Evolutionary conservation across 306 rosid genomes (phyloP), one percentile per base, ranked within the genome.

Genomic region (Rosa lucieae): DNA sequence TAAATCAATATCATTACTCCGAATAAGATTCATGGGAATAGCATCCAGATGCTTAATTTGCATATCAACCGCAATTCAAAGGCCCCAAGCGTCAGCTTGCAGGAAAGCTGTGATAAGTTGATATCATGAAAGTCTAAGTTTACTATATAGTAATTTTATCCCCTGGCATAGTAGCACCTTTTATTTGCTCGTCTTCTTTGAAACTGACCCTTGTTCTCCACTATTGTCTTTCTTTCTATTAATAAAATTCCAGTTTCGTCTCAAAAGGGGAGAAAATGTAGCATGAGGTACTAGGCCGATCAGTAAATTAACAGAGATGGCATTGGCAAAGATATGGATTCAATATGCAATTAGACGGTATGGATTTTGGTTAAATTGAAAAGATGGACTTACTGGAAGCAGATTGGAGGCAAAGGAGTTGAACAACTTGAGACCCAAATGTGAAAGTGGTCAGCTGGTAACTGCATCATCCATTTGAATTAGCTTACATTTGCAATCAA

Each of bases 401-500:
- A 67, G 97, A 87, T 26, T 88, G 92, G 46, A 92, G 93, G 78
- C 97, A 94, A 56, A 86, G 86, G 67, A 90, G 93, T 74, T 91
- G 80, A 77, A 94, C 83, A 7, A 84, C 85, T 79, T 88, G 94
- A 81, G 97, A 92, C 14, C 97, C 98, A 77, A 92, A 94, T 10
- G 91, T 86, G 81, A 92, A 94, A 10, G 86, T 81, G 6, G 92
- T 90, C 32, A 94, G 88, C 93, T 85, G 86, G 88, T 94, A 94
- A 83, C 98, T 90, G 88, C 73, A 85, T 21, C 80, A 67, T 81
- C 73, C 37, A 55, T 52, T 72, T 67, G 72, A 51, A 32, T 18
- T 14, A 62, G 10, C 46, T 6, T 10, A 14, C 32, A n/a, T 35
- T 15, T 71, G 12, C 9, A 35, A 35, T 18, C 70, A 42, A 26